Conservation (phyloP, 495 filamentous ascomycete species). For the Pyrenula massariospora region DNA sequence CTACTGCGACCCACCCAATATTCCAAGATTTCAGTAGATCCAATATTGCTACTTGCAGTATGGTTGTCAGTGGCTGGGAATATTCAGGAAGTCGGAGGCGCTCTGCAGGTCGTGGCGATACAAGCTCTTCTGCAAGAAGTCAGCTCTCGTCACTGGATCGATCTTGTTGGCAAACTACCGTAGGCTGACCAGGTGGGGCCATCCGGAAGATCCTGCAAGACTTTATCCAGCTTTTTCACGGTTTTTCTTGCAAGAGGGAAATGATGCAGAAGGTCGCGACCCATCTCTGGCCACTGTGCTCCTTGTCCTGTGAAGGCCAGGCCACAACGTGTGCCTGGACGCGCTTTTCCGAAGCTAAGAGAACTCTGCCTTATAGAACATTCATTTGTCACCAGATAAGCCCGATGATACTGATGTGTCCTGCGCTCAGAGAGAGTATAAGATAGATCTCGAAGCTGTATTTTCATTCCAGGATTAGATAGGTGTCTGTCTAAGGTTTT, state of each 20-base stretch:
- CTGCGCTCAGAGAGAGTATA: conserved; percentile 15
- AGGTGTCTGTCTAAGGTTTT: conserved; percentile 11
- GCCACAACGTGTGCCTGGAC: conserved; percentile 7
- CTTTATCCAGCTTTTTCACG: conserved; percentile 2
- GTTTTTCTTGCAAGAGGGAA: conserved; percentile 1
- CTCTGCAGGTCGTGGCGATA: not conserved
- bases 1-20: conserved; percentile 5
- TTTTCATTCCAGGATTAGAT: conserved; percentile 7
- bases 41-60: conserved; percentile 19
- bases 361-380: not conserved
- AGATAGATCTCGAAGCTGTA: conserved; percentile 10
- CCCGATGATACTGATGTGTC: conserved; percentile 9
- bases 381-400: conserved; percentile 1
- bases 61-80: conserved; percentile 16
- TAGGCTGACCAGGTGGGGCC: conserved; percentile 7
- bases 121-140: no score
- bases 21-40: conserved; percentile 15
- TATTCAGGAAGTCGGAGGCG: conserved; percentile 5
- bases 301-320: conserved; percentile 36
- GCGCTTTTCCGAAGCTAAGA: conserved; percentile 5
- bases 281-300: conserved; percentile 32
- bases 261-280: conserved; percentile 10
- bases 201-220: conserved; percentile 2
- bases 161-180: no score
- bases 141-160: no score